Evolutionary conservation across 768 basidiomycete genomes (phyloP).

Genomic region (Rhizopogon vesiculosus): DNA sequence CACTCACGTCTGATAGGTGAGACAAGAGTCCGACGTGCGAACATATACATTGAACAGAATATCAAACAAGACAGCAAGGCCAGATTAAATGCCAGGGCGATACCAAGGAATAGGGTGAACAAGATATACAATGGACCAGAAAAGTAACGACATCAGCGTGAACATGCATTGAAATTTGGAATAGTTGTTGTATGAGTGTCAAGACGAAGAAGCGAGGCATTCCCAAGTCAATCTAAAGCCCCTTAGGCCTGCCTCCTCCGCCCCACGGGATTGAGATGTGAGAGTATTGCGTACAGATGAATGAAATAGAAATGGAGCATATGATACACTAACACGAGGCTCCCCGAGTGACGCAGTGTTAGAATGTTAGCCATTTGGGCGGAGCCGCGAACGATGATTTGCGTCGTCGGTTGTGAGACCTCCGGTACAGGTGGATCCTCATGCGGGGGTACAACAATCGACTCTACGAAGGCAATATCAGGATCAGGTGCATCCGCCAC

Average conservation of each 20-base stretch:
- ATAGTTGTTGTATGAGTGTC: slow-evolving; percentile 4
- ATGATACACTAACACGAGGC: slow-evolving; percentile 32
- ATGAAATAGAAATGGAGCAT: slow-evolving; percentile 40
- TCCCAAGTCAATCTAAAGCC: slow-evolving; percentile 3
- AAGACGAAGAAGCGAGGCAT: slow-evolving; percentile 2
- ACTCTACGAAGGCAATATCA: slow-evolving; percentile 21
- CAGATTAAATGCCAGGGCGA: slow-evolving; percentile 27
- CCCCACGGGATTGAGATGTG: slow-evolving; percentile 29
- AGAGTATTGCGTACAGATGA: slow-evolving; percentile 37
- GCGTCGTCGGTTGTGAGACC: slow-evolving; percentile 16
- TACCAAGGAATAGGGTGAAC: slow-evolving; percentile 5
- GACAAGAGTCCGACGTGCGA: slow-evolving; percentile 5
- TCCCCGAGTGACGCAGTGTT: slow-evolving; percentile 29
- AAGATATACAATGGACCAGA: slow-evolving; percentile 23
- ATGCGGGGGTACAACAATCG: slow-evolving; percentile 11
- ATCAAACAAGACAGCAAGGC: slow-evolving; percentile 15
- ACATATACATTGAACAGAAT: slow-evolving; percentile 10
- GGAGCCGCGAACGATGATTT: slow-evolving; percentile 16
- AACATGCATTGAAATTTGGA: slow-evolving; percentile 14
- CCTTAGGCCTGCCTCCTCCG: slow-evolving; percentile 25
- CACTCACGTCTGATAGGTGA: background rate
- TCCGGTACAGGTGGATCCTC: slow-evolving; percentile 18
- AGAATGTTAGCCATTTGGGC: slow-evolving; percentile 18
- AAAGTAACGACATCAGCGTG: slow-evolving; percentile 27
- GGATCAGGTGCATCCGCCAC: slow-evolving; percentile 12